These are phyloP conservation scores for Corinectria fuckeliana DNA, from an alignment of 2,329 filamentous ascomycete species.

Conservation along the genomic window DNA sequence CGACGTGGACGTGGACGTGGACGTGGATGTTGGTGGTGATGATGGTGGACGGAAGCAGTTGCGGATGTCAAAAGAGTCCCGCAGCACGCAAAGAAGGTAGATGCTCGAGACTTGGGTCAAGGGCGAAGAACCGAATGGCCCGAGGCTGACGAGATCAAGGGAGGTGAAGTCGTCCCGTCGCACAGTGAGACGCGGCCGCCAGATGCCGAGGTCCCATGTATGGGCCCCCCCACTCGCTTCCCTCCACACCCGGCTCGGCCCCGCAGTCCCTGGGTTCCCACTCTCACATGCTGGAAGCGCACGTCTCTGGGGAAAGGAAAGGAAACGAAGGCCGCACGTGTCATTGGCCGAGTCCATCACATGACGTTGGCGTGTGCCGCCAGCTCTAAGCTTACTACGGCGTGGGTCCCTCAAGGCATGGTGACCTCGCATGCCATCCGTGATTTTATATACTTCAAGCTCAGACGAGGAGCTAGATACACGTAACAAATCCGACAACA, in stretches of 20 bases:
- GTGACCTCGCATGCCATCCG: no score
- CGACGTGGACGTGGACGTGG: conserved; percentile 22
- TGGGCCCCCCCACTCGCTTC: conserved; percentile 7
- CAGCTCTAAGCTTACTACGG: neutral
- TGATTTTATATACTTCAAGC: no score
- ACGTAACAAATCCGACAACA: neutral
- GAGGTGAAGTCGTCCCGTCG: neutral
- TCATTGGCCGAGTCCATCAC: neutral
- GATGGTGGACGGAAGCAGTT: neutral
- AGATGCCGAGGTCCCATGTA: conserved; percentile 28
- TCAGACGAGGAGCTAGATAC: neutral
- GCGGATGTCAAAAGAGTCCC: no score
- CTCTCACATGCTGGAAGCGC: no score
- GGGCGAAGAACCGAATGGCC: conserved; percentile 1
- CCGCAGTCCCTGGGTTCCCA: neutral
- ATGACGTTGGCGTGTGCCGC: conserved; percentile 10
- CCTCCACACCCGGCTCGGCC: conserved; percentile 24
- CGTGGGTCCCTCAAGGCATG: no score
- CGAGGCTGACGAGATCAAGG: neutral
- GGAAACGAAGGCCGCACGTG: neutral
- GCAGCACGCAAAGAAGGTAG: no score
- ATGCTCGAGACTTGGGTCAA: neutral
- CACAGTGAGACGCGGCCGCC: neutral
- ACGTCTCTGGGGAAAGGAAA: neutral
- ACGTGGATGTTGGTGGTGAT: neutral